Conservation (phyloP, 768 basidiomycete species). For the Tylopilus sp. region DNA sequence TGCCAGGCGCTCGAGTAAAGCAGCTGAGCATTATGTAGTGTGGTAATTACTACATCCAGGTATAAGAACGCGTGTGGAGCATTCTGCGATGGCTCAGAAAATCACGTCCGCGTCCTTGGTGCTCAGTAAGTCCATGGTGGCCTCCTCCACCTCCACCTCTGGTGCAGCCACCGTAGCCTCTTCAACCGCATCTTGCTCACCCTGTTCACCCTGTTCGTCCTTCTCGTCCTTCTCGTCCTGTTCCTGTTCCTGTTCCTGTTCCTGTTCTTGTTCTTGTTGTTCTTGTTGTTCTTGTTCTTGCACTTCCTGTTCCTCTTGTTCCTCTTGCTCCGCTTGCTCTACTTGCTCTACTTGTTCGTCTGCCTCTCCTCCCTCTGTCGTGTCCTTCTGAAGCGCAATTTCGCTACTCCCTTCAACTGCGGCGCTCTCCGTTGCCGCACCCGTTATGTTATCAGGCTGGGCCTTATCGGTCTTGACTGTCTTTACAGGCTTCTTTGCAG, state of each 20-base stretch:
- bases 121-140: slow-evolving; percentile 63
- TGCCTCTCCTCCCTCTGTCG: too few relatives aligned
- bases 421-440: slow-evolving; percentile 1
- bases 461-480: background rate
- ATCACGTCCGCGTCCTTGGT: slow-evolving; percentile 93
- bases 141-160: slow-evolving; percentile 30
- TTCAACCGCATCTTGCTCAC: slow-evolving; percentile 31
- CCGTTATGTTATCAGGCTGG: slow-evolving; percentile 7
- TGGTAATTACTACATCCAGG: slow-evolving; percentile 7
- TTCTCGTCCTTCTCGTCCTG: too few relatives aligned
- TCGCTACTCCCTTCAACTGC: slow-evolving; percentile 3
- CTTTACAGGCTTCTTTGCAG: slow-evolving; percentile 6
- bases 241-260: too few relatives aligned
- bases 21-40: slow-evolving; percentile 10
- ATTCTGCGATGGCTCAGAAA: slow-evolving; percentile 50
- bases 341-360: too few relatives aligned
- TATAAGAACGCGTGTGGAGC: slow-evolving; percentile 6
- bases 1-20: slow-evolving; percentile 6
- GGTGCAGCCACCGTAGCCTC: slow-evolving; percentile 4
- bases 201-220: slow-evolving; percentile 31
- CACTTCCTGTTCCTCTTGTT: too few relatives aligned
- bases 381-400: slow-evolving; percentile 29
- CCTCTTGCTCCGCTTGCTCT: too few relatives aligned
- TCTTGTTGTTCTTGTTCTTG: too few relatives aligned
- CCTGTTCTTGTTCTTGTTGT: too few relatives aligned